A percentile compares a stretch with the other conserved stretches of the same genome.
Evolutionary conservation across 73 alveolate genomes (phyloP).

Genomic region (Halteria grandinella): DNA sequence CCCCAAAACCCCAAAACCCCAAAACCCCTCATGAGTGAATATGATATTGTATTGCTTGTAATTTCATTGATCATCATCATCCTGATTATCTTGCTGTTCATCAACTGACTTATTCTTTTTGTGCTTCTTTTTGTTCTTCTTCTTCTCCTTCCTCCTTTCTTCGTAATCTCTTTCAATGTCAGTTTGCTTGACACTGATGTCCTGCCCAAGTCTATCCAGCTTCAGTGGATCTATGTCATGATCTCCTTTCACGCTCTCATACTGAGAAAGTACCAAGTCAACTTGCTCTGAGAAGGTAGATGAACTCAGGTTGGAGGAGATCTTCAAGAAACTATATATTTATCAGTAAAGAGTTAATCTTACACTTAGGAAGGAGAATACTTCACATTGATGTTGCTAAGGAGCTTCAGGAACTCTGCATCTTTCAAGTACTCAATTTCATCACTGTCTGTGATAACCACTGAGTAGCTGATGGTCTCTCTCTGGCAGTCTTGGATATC

Average conservation of each 20-base stretch:
- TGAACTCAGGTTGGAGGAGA: not conserved
- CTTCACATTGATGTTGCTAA: no score
- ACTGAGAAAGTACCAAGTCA: not conserved
- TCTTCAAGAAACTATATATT: not conserved
- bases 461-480: no score
- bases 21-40: not conserved
- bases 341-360: no score
- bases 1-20: slow-evolving; percentile 14
- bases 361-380: no score
- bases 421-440: no score
- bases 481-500: slow-evolving; percentile 25
- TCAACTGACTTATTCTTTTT: slow-evolving; percentile 7
- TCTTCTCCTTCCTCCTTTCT: not conserved
- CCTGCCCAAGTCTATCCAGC: not conserved
- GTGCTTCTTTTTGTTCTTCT: slow-evolving; percentile 21
- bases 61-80: slow-evolving; percentile 5
- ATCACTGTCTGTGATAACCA: no score
- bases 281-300: not conserved
- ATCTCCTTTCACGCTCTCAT: slow-evolving; percentile 4
- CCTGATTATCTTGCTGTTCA: slow-evolving; percentile 15
- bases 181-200: not conserved
- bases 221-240: not conserved
- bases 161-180: slow-evolving; percentile 26
- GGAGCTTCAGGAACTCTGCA: no score
- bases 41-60: not conserved